These are phyloP conservation scores for Protostelium mycophagum DNA, from an alignment of 78 protist species.

Conservation along the genomic window DNA sequence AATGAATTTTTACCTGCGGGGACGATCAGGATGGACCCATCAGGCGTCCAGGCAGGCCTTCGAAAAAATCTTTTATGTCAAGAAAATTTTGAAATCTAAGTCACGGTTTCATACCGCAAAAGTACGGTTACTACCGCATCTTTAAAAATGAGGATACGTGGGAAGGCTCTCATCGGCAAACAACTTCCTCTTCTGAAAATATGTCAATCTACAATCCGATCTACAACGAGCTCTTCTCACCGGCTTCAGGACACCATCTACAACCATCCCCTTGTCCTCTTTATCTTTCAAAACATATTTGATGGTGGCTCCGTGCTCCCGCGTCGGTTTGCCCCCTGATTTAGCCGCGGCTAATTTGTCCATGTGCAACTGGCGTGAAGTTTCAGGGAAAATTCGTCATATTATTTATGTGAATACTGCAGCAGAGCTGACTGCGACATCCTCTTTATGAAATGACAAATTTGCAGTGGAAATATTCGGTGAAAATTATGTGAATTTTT, in stretches of 20 bases:
- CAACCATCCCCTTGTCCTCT: background rate
- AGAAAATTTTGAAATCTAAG: too few relatives aligned
- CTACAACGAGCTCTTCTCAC: too few relatives aligned
- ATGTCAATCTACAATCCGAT: too few relatives aligned
- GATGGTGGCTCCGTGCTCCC: background rate
- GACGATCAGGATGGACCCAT: background rate
- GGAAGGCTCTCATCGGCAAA: background rate
- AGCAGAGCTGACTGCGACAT: too few relatives aligned
- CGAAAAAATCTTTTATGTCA: background rate
- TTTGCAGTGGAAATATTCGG: too few relatives aligned
- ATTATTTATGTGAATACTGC: too few relatives aligned
- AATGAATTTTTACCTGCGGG: background rate
- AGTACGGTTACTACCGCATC: too few relatives aligned
- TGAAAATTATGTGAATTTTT: too few relatives aligned
- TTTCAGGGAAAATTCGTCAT: too few relatives aligned
- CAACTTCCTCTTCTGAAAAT: background rate
- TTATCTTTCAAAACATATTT: background rate
- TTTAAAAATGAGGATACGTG: background rate
- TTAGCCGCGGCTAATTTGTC: background rate
- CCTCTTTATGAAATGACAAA: too few relatives aligned
- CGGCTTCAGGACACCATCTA: background rate
- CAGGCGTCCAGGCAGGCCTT: background rate
- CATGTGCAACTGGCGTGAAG: background rate
- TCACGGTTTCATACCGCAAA: too few relatives aligned
- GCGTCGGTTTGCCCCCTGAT: background rate